phyloP scores from a whole-genome alignment of 768 basidiomycete genomes.

The Leccinum truebloodii region DNA sequence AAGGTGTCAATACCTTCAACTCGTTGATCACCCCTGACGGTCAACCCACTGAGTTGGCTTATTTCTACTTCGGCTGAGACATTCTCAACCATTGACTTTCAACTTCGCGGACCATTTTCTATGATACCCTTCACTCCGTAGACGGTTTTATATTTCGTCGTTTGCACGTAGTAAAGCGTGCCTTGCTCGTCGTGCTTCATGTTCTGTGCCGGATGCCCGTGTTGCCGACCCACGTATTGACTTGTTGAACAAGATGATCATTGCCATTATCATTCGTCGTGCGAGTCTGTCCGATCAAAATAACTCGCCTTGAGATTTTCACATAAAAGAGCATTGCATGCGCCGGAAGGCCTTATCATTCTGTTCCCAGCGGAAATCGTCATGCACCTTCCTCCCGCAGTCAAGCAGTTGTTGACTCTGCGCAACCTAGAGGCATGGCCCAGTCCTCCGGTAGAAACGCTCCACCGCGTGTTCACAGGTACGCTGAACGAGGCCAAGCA shows the following conservation, averaged over 20 bases:
- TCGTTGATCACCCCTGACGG: constrained; percentile 46
- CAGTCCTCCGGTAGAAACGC: constrained; percentile 52
- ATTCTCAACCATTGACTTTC: neutral
- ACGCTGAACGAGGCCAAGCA: constrained; percentile 67
- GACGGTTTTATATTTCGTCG: constrained; percentile 5
- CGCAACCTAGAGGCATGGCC: constrained; percentile 62
- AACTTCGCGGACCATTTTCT: constrained; percentile 7
- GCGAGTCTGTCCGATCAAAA: constrained; percentile 1
- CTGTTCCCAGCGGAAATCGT: constrained; percentile 29
- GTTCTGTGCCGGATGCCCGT: constrained; percentile 24
- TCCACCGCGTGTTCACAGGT: constrained; percentile 56
- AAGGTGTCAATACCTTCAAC: constrained; percentile 55
- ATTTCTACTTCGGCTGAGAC: constrained; percentile 41
- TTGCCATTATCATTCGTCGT: neutral
- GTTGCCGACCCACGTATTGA: constrained; percentile 11
- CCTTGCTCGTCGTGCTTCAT: constrained; percentile 15
- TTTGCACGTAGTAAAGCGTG: constrained; percentile 5
- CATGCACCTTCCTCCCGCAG: constrained; percentile 54
- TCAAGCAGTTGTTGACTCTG: constrained; percentile 73
- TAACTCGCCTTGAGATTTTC: neutral
- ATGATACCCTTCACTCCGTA: constrained; percentile 24
- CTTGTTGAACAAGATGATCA: constrained; percentile 28
- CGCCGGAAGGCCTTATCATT: neutral
- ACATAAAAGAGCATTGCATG: constrained; percentile 9
- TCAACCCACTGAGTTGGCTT: constrained; percentile 53